Evolutionary conservation across 176 grass and related monocot genomes (phyloP).

Genomic region (Themeda triandra): DNA sequence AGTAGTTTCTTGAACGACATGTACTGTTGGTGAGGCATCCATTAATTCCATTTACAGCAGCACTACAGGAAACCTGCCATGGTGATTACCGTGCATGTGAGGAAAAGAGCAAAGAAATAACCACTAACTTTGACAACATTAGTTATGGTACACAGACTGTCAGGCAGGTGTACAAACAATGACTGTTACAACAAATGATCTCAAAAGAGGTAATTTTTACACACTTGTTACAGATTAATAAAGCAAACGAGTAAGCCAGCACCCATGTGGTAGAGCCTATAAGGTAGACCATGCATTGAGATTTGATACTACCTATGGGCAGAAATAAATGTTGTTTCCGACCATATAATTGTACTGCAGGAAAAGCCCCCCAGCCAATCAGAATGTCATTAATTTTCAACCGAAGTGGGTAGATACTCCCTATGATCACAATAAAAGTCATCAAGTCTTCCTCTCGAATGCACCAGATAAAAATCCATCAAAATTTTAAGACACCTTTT

Average conservation of each 20-base stretch:
- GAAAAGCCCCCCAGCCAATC: not conserved
- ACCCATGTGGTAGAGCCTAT: not conserved
- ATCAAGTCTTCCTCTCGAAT: not conserved
- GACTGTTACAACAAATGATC: not conserved
- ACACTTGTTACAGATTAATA: not conserved
- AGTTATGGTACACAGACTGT: not conserved
- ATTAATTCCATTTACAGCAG: slow-evolving; percentile 38
- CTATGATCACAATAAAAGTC: not conserved
- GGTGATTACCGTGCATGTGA: not conserved
- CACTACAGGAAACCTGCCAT: slow-evolving; percentile 39
- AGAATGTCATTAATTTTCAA: not conserved
- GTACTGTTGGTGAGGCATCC: slow-evolving; percentile 25
- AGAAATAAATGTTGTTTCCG: not conserved
- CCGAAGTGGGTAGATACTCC: not conserved
- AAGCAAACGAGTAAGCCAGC: not conserved
- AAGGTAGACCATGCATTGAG: not conserved
- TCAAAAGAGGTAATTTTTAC: not conserved
- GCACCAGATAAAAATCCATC: not conserved
- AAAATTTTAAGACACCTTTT: not conserved
- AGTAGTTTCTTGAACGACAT: slow-evolving; percentile 22
- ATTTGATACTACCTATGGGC: not conserved
- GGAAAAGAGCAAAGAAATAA: not conserved
- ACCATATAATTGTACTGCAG: not conserved
- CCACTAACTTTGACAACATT: not conserved
- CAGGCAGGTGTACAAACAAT: not conserved